Evolutionary conservation across 2,329 filamentous ascomycete species (phyloP), one percentile per base, ranked within the genome.

Genomic region (Elsinoe perseae): DNA sequence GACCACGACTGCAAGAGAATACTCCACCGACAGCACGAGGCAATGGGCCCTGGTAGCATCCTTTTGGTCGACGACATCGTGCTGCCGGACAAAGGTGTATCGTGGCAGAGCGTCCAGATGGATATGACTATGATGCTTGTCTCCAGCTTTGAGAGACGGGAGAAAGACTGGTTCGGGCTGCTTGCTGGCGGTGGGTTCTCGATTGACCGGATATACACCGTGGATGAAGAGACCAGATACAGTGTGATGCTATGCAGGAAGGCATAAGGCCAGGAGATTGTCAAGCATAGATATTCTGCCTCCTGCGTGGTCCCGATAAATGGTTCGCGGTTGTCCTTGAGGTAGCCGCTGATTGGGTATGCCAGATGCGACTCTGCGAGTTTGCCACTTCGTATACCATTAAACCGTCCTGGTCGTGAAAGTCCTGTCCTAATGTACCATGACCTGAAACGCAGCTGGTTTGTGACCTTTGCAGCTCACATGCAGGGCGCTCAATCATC

Each of bases 41-140:
- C 38, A 2, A 43, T 43, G 38, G 16, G 38, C 12, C 4, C 16
- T 23, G 38, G 38, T 14, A 23, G 38, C n/a, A 6, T 43, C 16
- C 21, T 43, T 14, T 8, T 43, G 16, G 6, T 43, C 6, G 38
- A 43, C 21, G 38, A 43, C 4, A 20, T 43, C 16, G 38, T 43
- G 6, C 21, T 43, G 7, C 38, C 38, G 3, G 21, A 43, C 16
- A 43, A 43, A 18, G 38, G 38, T 8, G 38, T 14, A 3, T 21
- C 38, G 21, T 43, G 38, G 38, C 38, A 43, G 38, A 43, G 38
- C 38, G 12, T 43, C n/a, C 38, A 43, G 38, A 43, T 43, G 38
- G 38, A 43, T n/a, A 43, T 43, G 16, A 43, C 38, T 8, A 43
- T 43, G 38, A 43, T 43, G 38, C 38, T 43, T 7, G 16, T 43